Evolutionary conservation across 495 filamentous ascomycete genomes (phyloP).

Genomic region (Xylaria longipes): DNA sequence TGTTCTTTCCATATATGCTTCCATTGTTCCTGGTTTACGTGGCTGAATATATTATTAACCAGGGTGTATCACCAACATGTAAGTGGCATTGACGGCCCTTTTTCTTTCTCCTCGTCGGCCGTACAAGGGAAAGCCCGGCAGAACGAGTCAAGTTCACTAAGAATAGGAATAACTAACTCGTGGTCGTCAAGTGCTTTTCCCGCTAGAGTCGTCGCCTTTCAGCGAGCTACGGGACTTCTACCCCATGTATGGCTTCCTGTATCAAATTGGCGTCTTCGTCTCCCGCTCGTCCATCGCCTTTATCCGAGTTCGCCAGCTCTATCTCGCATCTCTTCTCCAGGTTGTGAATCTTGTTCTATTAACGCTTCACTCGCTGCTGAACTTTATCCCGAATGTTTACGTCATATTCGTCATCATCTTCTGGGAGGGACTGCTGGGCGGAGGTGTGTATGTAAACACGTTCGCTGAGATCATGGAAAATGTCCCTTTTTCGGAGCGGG

Average conservation of each 20-base stretch:
- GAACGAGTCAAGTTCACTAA: not conserved
- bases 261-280: constrained; percentile 93
- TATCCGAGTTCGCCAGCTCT: constrained; percentile 78
- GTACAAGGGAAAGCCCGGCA: not conserved
- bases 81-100: not conserved
- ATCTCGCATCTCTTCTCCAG: constrained; percentile 85
- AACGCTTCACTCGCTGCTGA: constrained; percentile 73
- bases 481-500: constrained; percentile 75
- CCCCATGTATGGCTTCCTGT: constrained; percentile 86
- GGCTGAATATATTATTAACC: constrained; percentile 96
- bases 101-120: not conserved
- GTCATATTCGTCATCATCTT: constrained; percentile 84
- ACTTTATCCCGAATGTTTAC: constrained; percentile 83
- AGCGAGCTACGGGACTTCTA: constrained; percentile 84
- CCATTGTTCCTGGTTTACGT: constrained; percentile 91
- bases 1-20: constrained; percentile 74
- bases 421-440: constrained; percentile 93
- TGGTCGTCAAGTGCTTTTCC: constrained; percentile 75
- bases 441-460: constrained; percentile 91
- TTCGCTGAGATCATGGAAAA: constrained; percentile 88
- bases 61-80: constrained; percentile 82
- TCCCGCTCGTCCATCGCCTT: constrained; percentile 90
- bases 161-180: not conserved
- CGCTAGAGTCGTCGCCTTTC: constrained; percentile 76
- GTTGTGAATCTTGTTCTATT: constrained; percentile 76